A percentile compares a stretch with the other conserved stretches of the same genome.
These are phyloP conservation scores for Poa annua DNA, from an alignment of 176 grass and related monocot genomes.

Conservation along the genomic window DNA sequence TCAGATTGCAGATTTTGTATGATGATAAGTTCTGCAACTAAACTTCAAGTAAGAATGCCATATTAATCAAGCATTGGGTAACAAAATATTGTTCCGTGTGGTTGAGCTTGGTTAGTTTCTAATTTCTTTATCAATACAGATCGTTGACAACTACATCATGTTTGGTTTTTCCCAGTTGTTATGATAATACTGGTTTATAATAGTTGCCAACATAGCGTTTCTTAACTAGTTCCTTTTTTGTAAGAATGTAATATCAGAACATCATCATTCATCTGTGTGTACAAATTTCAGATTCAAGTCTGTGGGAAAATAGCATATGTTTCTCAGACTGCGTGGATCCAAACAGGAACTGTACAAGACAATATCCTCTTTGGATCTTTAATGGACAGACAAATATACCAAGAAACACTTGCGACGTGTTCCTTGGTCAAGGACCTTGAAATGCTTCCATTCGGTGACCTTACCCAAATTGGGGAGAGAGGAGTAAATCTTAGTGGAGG, in stretches of 20 bases:
- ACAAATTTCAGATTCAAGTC: slow-evolving; percentile 72
- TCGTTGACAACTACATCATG: not conserved
- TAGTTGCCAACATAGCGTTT: not conserved
- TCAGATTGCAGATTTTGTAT: slow-evolving; percentile 4
- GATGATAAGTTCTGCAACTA: not conserved
- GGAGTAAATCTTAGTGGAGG: slow-evolving; percentile 93
- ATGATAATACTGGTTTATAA: slow-evolving; percentile 3
- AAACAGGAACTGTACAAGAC: slow-evolving; percentile 81
- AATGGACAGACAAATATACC: slow-evolving; percentile 72
- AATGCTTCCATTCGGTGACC: slow-evolving; percentile 76
- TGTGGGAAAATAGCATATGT: slow-evolving; percentile 80
- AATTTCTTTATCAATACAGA: slow-evolving; percentile 19
- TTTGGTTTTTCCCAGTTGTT: not conserved
- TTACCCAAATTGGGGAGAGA: slow-evolving; percentile 90
- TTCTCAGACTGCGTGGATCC: slow-evolving; percentile 95
- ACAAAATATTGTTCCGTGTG: not conserved
- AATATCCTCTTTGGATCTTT: slow-evolving; percentile 88
- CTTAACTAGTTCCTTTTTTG: not conserved
- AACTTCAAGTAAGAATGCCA: slow-evolving; percentile 7
- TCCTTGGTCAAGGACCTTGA: slow-evolving; percentile 81
- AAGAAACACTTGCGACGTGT: slow-evolving; percentile 71
- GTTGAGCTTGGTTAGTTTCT: slow-evolving; percentile 2
- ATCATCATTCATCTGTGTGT: slow-evolving; percentile 8
- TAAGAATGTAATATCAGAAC: not conserved
- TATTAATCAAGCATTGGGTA: not conserved